Evolutionary conservation across 2,329 filamentous ascomycete species (phyloP).

Genomic region (Dothideomycetes sp.): DNA sequence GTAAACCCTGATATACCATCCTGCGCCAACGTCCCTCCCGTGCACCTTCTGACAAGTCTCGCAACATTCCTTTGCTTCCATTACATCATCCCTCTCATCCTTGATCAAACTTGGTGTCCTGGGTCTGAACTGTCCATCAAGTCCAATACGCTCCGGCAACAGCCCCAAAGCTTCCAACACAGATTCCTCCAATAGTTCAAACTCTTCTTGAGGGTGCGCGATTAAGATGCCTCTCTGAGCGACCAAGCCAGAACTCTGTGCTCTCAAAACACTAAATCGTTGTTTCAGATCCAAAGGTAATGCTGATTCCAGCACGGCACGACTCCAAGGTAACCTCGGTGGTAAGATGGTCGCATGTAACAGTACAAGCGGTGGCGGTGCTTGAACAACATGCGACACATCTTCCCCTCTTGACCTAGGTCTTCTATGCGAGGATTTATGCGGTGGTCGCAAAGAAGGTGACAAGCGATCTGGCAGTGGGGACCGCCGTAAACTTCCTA

Average conservation of each 20-base stretch:
- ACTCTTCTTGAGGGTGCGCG: conserved; percentile 70
- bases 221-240: conserved; percentile 65
- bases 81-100: conserved; percentile 16
- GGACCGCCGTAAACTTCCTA: conserved; percentile 29
- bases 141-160: conserved; percentile 30
- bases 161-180: conserved; percentile 67
- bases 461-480: conserved; percentile 31
- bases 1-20: conserved; percentile 76
- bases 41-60: conserved; percentile 37
- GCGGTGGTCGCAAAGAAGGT: conserved; percentile 27
- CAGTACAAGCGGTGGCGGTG: conserved; percentile 54
- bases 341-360: conserved; percentile 71
- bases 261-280: conserved; percentile 44
- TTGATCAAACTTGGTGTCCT: not conserved
- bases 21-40: not conserved
- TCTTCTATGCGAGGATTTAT: not conserved
- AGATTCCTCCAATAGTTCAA: conserved; percentile 69
- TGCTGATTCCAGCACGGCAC: conserved; percentile 42
- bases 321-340: conserved; percentile 53
- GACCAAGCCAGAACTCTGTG: conserved; percentile 63
- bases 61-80: conserved; percentile 27
- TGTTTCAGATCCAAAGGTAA: conserved; percentile 50
- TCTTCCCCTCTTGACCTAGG: conserved; percentile 4
- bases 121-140: conserved; percentile 7
- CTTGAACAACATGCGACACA: not conserved